These are phyloP conservation scores for Candida maltosa DNA, from an alignment of 805 yeast species.

Conservation along the genomic window DNA sequence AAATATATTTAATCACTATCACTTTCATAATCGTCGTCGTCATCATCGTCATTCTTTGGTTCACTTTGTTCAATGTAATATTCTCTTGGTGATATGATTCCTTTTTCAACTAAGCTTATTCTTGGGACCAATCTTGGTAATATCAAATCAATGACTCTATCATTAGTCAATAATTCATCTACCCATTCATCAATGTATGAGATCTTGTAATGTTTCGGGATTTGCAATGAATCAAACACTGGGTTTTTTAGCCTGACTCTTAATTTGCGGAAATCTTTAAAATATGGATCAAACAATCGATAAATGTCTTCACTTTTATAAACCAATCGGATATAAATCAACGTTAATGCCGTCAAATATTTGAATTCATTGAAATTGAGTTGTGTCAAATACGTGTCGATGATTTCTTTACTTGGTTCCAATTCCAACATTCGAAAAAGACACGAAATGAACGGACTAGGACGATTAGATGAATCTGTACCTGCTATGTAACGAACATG, in stretches of 20 bases:
- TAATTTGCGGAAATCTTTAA: constrained; percentile 68
- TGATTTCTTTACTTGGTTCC: constrained; percentile 59
- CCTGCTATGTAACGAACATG: constrained; percentile 54
- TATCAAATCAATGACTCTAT: constrained; percentile 69
- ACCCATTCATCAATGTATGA: constrained; percentile 70
- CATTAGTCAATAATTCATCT: constrained; percentile 55
- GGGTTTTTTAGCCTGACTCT: constrained; percentile 36
- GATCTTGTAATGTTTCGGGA: constrained; percentile 31
- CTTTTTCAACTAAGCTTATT: constrained; percentile 38
- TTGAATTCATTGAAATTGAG: constrained; percentile 57
- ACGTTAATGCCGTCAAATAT: constrained; percentile 66
- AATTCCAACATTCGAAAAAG: constrained; percentile 74
- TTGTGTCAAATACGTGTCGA: constrained; percentile 55
- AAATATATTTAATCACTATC: constrained; percentile 43
- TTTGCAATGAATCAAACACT: constrained; percentile 10
- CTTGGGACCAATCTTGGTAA: constrained; percentile 59
- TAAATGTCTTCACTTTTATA: constrained; percentile 38
- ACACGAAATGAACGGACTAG: constrained; percentile 74
- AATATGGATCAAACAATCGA: constrained; percentile 48
- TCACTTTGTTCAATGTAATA: constrained; percentile 32
- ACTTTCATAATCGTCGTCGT: constrained; percentile 23
- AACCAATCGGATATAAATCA: constrained; percentile 60
- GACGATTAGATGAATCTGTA: constrained; percentile 51
- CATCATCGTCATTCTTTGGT: constrained; percentile 11
- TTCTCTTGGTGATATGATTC: constrained; percentile 34